Percentiles rank a stretch among this genome's conserved stretches.
phyloP scores from a whole-genome alignment of 2,329 filamentous ascomycete species.

The Madurella mycetomatis region DNA sequence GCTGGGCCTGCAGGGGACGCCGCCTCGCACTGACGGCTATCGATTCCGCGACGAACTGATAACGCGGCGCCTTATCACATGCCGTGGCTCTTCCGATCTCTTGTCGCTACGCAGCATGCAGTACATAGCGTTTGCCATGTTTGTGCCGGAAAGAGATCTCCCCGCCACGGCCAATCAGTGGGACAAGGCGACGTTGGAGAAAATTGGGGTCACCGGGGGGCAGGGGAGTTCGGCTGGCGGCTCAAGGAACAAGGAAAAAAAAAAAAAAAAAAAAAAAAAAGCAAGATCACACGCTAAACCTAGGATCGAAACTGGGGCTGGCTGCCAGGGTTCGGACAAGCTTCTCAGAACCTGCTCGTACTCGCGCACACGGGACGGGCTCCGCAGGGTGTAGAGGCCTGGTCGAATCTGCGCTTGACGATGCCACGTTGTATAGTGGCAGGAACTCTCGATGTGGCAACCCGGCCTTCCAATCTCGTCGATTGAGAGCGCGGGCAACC shows the following conservation, averaged over 20 bases:
- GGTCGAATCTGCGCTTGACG: background rate
- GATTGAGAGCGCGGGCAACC: too few relatives aligned
- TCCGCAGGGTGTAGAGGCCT: too few relatives aligned
- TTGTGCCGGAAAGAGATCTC: background rate
- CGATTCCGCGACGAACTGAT: slow-evolving; percentile 6
- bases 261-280: too few relatives aligned
- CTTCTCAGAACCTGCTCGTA: background rate
- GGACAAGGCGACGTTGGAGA: slow-evolving; percentile 11
- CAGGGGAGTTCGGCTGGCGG: slow-evolving; percentile 9
- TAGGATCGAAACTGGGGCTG: slow-evolving; percentile 18
- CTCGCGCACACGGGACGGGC: background rate
- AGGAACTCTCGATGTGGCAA: too few relatives aligned
- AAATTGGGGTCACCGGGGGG: slow-evolving; percentile 15
- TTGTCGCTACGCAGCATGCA: slow-evolving; percentile 3
- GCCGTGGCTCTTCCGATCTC: background rate
- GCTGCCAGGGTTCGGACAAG: slow-evolving; percentile 8
- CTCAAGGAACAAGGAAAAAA: too few relatives aligned
- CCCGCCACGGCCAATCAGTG: slow-evolving; percentile 1
- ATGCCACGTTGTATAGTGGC: too few relatives aligned
- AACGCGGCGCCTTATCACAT: slow-evolving; percentile 18
- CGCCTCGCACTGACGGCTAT: background rate
- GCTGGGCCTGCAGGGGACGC: background rate
- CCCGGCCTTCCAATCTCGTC: too few relatives aligned
- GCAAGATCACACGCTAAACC: slow-evolving; percentile 12
- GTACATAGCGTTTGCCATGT: background rate